Evolutionary conservation across 2,329 filamentous ascomycete genomes (phyloP), one percentile per base, ranked within the genome.

Genomic region (Pseudogymnoascus sp.): DNA sequence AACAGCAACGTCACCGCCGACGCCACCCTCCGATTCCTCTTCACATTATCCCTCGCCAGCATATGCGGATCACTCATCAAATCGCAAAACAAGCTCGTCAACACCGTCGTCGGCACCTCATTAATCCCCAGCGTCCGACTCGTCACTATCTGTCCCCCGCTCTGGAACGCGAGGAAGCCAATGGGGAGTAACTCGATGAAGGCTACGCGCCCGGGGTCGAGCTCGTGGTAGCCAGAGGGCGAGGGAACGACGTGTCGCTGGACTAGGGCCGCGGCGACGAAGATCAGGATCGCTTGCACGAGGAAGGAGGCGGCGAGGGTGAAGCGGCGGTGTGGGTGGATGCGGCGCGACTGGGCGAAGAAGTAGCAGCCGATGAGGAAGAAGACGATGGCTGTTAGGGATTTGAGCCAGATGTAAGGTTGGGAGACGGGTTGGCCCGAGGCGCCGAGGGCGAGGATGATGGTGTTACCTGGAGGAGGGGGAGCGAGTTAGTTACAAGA

Each of bases 11-110:
- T 72, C 1, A 82, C 31, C 1, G 83, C 79, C 1, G 83, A 82
- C 0, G 76, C 78, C 0, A 76, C 70, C 53, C 84, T 75, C 60
- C 81, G 75, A 70, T 84, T 83, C 59, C 84, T 74, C 70, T 85
- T 82, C 0, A 78, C 72, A 63, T 84, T 82, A 11, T 77, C 71
- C 31, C 64, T 65, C 0, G 73, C 73, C 3, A 84, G 73, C n/a
- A 86, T 65, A 7, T 78, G 77, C 8, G 79, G 76, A 69, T 91
- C 88, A 1, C 86, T 88, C 68, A 91, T 91, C 18, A 93, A 71
- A 72, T 93, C 90, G 71, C 89, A 92, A 77, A 93, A 93, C 66
- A 90, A 86, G 72, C 88, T 91, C 1, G 90, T 93, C 64, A 95
- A 75, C 2, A 93, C 90, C 14, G 92, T 89, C 65, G 88, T 91